Evolutionary conservation across 176 grass and related monocot species (phyloP), one percentile per base, ranked within the genome.

Genomic region (Aegilops sharonensis): DNA sequence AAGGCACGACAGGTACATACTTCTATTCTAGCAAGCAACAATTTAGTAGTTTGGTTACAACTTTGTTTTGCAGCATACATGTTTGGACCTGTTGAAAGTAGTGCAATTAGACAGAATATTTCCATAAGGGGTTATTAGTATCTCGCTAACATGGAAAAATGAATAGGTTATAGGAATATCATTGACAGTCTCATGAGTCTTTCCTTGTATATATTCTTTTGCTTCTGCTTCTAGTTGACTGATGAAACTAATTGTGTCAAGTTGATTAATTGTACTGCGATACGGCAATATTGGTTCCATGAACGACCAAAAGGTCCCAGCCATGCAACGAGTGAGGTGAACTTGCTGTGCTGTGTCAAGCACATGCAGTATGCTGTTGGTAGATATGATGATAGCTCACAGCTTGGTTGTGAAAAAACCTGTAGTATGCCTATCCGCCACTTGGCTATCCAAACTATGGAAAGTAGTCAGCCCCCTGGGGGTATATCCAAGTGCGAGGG

Each of bases 1-100:
- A 95, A 88, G 84, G 91, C 95, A 65, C 91, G 85, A 0, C 95
- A 98, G 95, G 95, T 98, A 81, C 24, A 60, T 77, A 77, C 77
- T 30, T 85, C 21, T 68, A 52, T 29, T 85, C 29, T 68, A 74
- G 18, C 27, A 72, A 74, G 27, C 24, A 24, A 69, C 23, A 68
- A 15, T 21, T 3, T 36, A 57, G 68, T 73, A 25, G 32, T 83
- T 34, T 34, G 32, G 32, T 34, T 34, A 34, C 32, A 34, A 34
- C 32, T 34, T 34, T 34, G 32, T 34, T 34, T 34, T 34, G 32
- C 32, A 34, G 32, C 32, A 34, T 34, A 34, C 32, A 34, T 34
- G 32, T 34, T 34, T 34, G 32, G 32, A 34, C 17, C 62, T n/a
- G 40, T 50, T 63, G 29, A 67, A 47, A 25, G 31, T 77, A 77